Percentiles rank a stretch among this genome's conserved stretches.
Evolutionary conservation across 768 basidiomycete genomes (phyloP).

Genomic region (Ramaria sp.): DNA sequence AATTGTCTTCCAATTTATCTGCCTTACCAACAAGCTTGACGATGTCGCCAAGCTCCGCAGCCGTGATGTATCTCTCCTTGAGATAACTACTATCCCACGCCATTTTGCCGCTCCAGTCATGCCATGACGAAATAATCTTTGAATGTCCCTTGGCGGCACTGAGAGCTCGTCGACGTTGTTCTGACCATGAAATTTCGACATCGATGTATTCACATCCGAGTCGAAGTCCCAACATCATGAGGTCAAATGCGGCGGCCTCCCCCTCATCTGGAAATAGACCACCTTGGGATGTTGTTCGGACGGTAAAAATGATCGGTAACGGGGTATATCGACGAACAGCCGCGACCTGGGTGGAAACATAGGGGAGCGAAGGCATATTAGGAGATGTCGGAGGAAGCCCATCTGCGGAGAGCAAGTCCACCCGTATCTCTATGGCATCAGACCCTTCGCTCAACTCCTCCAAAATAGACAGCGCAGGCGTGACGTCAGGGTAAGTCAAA

Average conservation of each 20-base stretch:
- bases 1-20: constrained; percentile 62
- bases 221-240: constrained; percentile 69
- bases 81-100: constrained; percentile 66
- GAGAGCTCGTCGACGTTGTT: constrained; percentile 49
- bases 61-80: constrained; percentile 58
- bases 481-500: constrained; percentile 85
- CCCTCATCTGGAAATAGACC: constrained; percentile 82
- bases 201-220: constrained; percentile 90
- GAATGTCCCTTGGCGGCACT: constrained; percentile 55
- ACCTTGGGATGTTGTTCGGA: constrained; percentile 80
- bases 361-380: constrained; percentile 53
- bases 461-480: constrained; percentile 53
- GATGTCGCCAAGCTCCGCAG: constrained; percentile 68
- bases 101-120: constrained; percentile 83
- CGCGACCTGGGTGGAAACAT: constrained; percentile 75
- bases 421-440: constrained; percentile 90
- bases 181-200: constrained; percentile 72
- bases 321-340: constrained; percentile 64
- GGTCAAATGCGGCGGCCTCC: constrained; percentile 57
- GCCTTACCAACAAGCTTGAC: constrained; percentile 91
- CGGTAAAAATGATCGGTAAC: constrained; percentile 88
- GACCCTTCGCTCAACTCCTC: constrained; percentile 71
- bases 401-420: constrained; percentile 65
- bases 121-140: constrained; percentile 86
- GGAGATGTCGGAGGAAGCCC: constrained; percentile 30